Evolutionary conservation across 345 rosid species (phyloP), one percentile per base, ranked within the genome.

Genomic region (Brassica rapa): DNA sequence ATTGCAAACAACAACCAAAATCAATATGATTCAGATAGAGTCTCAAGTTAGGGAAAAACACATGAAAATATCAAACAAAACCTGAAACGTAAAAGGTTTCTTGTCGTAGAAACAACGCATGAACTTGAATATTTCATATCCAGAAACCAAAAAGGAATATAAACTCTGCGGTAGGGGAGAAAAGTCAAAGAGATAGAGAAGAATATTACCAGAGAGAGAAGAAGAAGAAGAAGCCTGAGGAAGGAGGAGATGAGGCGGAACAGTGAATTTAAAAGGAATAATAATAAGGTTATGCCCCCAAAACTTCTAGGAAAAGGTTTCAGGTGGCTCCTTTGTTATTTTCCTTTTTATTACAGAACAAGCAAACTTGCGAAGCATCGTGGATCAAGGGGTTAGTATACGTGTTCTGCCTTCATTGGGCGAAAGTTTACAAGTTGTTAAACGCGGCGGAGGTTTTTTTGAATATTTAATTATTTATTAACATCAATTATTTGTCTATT

Each of bases 171-270:
- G 19, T 19, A 19, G 0, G 37, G 12, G 69, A 61, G 39, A 27
- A 62, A 59, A 65, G 53, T 56, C 59, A 60, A 60, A 73, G 57
- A 71, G 29, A 27, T 27, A 27, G 10, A 39, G 66, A 62, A 66
- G 21, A 19, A 72, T 78, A 78, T 78, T 78, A 78, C 69, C 68
- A 60, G 74, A 33, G 32, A 66, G 30, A 19, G 19, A 19, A 41
- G 57, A 68, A 73, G 57, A 68, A 73, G 57, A 68, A 79, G 66
- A 77, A 30, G 74, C 64, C 25, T 25, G 74, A 73, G 49, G 82
- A 68, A 72, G 68, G 61, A 71, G 62, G 30, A 10, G 19, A 19
- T 19, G 19, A 19, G 19, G 19, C 19, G 32, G 62, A 57, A 29
- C 53, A 1, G 59, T 46, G 59, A 67, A 33, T 25, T 67, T 23